These are phyloP conservation scores for Taiwanofungus camphoratus DNA, from an alignment of 1,284 basidiomycete species.

Conservation along the genomic window DNA sequence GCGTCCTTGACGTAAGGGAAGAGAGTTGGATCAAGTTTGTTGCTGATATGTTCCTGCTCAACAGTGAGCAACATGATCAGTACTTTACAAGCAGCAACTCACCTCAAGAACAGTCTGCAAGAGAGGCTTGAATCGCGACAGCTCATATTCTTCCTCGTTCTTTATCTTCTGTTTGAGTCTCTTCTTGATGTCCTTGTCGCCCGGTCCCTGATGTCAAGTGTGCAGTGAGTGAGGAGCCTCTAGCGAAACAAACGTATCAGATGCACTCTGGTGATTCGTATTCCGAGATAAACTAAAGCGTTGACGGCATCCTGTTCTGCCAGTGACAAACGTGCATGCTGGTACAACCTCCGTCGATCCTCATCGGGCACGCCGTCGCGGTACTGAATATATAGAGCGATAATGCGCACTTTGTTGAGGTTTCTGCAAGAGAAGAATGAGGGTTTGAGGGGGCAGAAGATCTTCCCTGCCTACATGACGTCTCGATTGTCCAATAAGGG, in stretches of 20 bases:
- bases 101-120: constrained; percentile 62
- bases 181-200: constrained; percentile 73
- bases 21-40: constrained; percentile 69
- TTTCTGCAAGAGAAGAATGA: constrained; percentile 44
- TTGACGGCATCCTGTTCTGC: constrained; percentile 95
- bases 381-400: constrained; percentile 93
- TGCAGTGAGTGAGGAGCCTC: background rate
- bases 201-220: constrained; percentile 42
- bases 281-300: constrained; percentile 80
- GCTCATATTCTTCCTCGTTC: constrained; percentile 88
- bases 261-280: constrained; percentile 78
- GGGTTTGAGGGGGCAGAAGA: background rate
- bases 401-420: constrained; percentile 91
- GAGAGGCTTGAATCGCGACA: constrained; percentile 90
- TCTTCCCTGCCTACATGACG: constrained; percentile 54
- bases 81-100: constrained; percentile 6
- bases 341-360: constrained; percentile 90
- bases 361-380: constrained; percentile 98
- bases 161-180: constrained; percentile 74
- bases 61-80: constrained; percentile 2
- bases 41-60: constrained; percentile 72
- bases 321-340: constrained; percentile 88
- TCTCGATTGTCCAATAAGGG: constrained; percentile 86
- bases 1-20: constrained; percentile 94
- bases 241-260: background rate